Evolutionary conservation across 495 filamentous ascomycete species (phyloP).

Genomic region (Talaromyces nanjingensis): DNA sequence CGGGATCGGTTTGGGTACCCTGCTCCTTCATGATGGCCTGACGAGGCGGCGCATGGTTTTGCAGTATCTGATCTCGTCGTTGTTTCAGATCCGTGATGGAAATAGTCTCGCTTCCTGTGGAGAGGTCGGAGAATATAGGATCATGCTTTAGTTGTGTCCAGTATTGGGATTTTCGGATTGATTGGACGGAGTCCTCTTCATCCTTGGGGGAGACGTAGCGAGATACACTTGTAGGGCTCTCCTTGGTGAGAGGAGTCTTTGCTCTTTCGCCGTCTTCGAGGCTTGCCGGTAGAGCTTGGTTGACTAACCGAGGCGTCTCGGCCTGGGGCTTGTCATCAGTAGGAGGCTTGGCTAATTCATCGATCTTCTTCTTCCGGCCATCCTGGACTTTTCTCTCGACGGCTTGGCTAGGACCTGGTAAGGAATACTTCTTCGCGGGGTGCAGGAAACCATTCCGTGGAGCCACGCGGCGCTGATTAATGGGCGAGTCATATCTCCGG

Average conservation of each 20-base stretch:
- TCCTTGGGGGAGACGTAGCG: conserved; percentile 6
- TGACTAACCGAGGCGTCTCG: neutral
- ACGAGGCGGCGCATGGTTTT: conserved; percentile 3
- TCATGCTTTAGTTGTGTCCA: conserved; percentile 13
- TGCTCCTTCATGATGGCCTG: conserved; percentile 7
- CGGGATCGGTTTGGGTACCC: conserved; percentile 7
- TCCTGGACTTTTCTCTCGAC: neutral
- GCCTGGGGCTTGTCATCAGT: neutral
- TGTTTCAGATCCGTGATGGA: conserved; percentile 7
- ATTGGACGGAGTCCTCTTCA: conserved; percentile 10
- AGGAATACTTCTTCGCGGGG: neutral
- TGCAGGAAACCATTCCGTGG: neutral
- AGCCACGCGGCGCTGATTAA: neutral
- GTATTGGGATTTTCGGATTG: conserved; percentile 14
- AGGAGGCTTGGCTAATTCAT: neutral
- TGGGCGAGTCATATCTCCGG: neutral
- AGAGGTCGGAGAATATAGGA: conserved; percentile 21
- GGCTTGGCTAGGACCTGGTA: neutral
- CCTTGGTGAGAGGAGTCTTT: neutral
- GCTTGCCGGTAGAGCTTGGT: conserved; percentile 10
- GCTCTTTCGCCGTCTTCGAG: neutral
- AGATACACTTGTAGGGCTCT: conserved; percentile 3
- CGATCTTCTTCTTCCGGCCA: neutral
- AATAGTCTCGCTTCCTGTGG: conserved; percentile 11
- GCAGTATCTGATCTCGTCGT: conserved; percentile 9